Evolutionary conservation across 441 rosid species (phyloP).

Genomic region (Viola pubescens): DNA sequence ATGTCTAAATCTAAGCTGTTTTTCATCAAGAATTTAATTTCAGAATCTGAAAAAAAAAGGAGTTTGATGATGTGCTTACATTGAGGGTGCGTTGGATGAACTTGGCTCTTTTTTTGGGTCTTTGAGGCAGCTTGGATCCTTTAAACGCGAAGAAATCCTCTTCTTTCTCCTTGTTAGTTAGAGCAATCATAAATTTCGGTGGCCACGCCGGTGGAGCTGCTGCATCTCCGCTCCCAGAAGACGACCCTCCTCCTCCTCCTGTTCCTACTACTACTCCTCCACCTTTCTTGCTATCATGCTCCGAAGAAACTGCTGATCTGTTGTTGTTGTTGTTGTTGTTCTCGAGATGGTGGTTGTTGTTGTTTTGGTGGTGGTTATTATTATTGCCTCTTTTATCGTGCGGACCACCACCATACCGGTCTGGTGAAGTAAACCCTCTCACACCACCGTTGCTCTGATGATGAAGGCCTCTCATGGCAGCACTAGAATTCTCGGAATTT

Average conservation of each 20-base stretch:
- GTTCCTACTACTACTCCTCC: too few relatives aligned
- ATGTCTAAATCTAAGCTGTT: background rate
- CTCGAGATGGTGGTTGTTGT: slow-evolving; percentile 16
- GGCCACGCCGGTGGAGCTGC: slow-evolving; percentile 50
- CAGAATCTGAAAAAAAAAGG: background rate
- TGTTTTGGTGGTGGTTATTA: slow-evolving; percentile 19
- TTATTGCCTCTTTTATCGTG: slow-evolving; percentile 38
- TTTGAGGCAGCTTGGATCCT: slow-evolving; percentile 68
- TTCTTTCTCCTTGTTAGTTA: slow-evolving; percentile 71
- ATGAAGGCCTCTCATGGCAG: slow-evolving; percentile 43
- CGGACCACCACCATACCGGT: slow-evolving; percentile 24
- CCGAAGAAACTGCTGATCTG: slow-evolving; percentile 47
- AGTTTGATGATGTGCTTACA: slow-evolving; percentile 30
- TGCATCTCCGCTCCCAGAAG: slow-evolving; percentile 64
- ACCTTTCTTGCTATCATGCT: slow-evolving; percentile 49
- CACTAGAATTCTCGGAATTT: slow-evolving; percentile 45
- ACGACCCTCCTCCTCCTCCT: slow-evolving; percentile 24
- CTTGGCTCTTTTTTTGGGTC: slow-evolving; percentile 73
- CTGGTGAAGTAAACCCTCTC: slow-evolving; percentile 43
- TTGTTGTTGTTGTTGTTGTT: slow-evolving; percentile 23
- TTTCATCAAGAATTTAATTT: background rate
- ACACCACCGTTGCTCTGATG: slow-evolving; percentile 42
- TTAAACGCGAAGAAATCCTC: slow-evolving; percentile 65
- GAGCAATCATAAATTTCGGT: slow-evolving; percentile 59
- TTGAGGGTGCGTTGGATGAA: slow-evolving; percentile 67